Conservation (phyloP, 1,284 basidiomycete species). For the Pseudozyma tsukubaensis region DNA sequence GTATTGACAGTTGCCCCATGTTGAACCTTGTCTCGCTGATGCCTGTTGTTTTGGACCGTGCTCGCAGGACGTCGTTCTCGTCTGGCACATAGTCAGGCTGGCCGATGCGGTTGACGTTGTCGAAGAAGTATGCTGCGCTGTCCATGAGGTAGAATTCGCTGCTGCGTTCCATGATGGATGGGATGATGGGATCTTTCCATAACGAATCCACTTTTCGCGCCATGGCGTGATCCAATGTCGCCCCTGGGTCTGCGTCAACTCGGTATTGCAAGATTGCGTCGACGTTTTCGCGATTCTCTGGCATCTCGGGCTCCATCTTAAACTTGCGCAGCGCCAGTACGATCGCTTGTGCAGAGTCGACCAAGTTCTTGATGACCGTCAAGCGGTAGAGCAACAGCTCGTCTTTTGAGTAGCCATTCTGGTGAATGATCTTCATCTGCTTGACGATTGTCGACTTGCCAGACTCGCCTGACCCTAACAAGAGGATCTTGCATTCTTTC, state of each 20-base stretch:
- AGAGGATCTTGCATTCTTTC: conserved; percentile 92
- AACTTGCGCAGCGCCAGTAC: conserved; percentile 90
- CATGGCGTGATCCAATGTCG: conserved; percentile 70
- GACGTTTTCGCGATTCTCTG: conserved; percentile 75
- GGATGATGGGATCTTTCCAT: conserved; percentile 91
- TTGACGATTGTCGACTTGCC: conserved; percentile 97
- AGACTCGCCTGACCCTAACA: conserved; percentile 85
- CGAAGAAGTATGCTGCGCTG: conserved; percentile 91
- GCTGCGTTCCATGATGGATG: conserved; percentile 83
- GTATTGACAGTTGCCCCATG: conserved; percentile 70
- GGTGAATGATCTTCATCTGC: conserved; percentile 99
- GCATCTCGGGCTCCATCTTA: conserved; percentile 82
- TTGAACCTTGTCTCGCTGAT: conserved; percentile 83
- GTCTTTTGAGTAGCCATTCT: conserved; percentile 85
- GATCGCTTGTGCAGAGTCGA: conserved; percentile 82
- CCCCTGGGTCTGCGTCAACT: conserved; percentile 64
- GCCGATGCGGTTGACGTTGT: conserved; percentile 84
- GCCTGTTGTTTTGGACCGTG: conserved; percentile 89
- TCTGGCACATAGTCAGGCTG: conserved; percentile 83
- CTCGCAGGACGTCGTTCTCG: conserved; percentile 87
- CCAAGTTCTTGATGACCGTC: conserved; percentile 73
- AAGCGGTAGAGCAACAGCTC: conserved; percentile 84
- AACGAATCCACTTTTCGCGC: conserved; percentile 83
- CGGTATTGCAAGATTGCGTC: conserved; percentile 72
- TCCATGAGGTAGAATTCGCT: conserved; percentile 98